Evolutionary conservation across 768 basidiomycete genomes (phyloP).

Genomic region (Lepiota subincarnata): DNA sequence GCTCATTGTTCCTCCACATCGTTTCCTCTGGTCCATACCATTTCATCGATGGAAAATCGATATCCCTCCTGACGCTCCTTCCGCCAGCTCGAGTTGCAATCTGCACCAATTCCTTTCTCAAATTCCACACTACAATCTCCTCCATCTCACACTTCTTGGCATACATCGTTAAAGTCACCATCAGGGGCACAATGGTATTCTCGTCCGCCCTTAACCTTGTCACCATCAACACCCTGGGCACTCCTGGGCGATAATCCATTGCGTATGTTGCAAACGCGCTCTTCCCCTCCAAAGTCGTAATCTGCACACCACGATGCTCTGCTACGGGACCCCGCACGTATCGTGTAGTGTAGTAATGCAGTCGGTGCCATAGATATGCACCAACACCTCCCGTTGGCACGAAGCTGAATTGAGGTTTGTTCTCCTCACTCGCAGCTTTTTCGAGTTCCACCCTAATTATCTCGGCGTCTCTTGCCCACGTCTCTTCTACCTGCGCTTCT

Average conservation of each 20-base stretch:
- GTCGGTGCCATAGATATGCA: constrained; percentile 20
- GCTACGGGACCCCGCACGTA: neutral
- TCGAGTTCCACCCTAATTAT: constrained; percentile 30
- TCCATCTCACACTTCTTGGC: constrained; percentile 21
- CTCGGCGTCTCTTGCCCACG: constrained; percentile 36
- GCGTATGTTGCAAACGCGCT: constrained; percentile 23
- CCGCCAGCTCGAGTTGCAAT: constrained; percentile 24
- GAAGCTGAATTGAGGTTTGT: constrained; percentile 15
- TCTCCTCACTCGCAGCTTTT: constrained; percentile 5
- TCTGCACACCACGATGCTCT: constrained; percentile 12
- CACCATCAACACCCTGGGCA: constrained; percentile 16
- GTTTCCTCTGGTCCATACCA: constrained; percentile 34
- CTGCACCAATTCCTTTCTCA: constrained; percentile 22
- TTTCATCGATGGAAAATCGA: constrained; percentile 35
- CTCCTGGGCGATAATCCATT: constrained; percentile 13
- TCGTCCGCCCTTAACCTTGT: constrained; percentile 21
- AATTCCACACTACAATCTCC: constrained; percentile 42
- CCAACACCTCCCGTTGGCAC: constrained; percentile 24
- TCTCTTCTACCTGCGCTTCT: constrained; percentile 23
- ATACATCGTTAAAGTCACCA: constrained; percentile 26
- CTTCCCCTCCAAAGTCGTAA: neutral
- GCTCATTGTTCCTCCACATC: constrained; percentile 22
- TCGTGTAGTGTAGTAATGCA: constrained; percentile 14
- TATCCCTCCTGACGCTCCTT: constrained; percentile 23
- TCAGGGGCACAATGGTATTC: constrained; percentile 27